Percentiles rank a stretch among this genome's conserved stretches.
Evolutionary conservation across 768 basidiomycete species (phyloP).

Genomic region (Suillus americanus): DNA sequence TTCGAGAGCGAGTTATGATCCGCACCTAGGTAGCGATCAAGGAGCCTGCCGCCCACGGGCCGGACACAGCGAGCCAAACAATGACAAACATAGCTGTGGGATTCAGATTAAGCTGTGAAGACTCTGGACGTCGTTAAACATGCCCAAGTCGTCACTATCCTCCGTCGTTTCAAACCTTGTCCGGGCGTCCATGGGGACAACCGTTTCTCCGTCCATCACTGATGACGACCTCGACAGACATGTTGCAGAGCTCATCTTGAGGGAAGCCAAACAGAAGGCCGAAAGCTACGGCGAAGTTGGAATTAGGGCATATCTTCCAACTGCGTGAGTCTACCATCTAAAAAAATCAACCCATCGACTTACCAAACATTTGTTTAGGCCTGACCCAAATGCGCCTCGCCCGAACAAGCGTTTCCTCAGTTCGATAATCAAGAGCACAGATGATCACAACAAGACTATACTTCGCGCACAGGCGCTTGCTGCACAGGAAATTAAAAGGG

Average conservation of each 20-base stretch:
- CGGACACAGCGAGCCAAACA: conserved; percentile 20
- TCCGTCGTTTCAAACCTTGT: conserved; percentile 84
- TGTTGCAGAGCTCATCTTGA: conserved; percentile 88
- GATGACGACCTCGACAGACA: conserved; percentile 90
- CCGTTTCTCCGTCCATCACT: conserved; percentile 54
- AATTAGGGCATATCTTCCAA: conserved; percentile 72
- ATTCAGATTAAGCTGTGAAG: neutral
- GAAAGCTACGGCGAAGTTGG: conserved; percentile 76
- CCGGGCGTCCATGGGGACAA: conserved; percentile 72
- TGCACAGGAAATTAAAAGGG: conserved; percentile 69
- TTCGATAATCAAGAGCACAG: conserved; percentile 89
- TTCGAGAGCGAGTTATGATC: neutral
- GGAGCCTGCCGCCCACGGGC: neutral
- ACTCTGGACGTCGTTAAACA: conserved; percentile 12
- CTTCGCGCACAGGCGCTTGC: conserved; percentile 70
- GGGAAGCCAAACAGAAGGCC: conserved; percentile 92
- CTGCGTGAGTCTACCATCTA: conserved; percentile 38
- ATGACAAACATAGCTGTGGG: conserved; percentile 12
- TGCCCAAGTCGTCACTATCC: conserved; percentile 63
- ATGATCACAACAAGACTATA: conserved; percentile 92
- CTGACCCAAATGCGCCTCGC: conserved; percentile 72
- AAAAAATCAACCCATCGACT: neutral
- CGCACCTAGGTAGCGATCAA: neutral
- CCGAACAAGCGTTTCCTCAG: conserved; percentile 82
- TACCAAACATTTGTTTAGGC: conserved; percentile 34